A percentile compares a stretch with the other conserved stretches of the same genome.
These are phyloP conservation scores for Monosporozyma yasuniensis DNA, from an alignment of 805 yeast species.

Conservation along the genomic window DNA sequence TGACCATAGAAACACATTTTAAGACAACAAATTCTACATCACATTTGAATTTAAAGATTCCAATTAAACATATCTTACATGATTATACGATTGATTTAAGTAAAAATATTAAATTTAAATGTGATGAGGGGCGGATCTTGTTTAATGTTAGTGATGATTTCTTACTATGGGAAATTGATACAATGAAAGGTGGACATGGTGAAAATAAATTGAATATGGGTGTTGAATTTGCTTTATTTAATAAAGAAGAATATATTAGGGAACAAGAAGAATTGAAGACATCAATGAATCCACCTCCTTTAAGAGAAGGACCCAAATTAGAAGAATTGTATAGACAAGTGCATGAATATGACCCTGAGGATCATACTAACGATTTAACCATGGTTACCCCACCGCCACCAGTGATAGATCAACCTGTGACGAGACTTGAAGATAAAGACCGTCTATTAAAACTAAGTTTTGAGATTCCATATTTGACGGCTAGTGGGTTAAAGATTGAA, in stretches of 20 bases:
- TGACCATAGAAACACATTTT: conserved; percentile 27
- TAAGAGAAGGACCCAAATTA: conserved; percentile 27
- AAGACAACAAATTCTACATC: conserved; percentile 31
- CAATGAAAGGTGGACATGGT: conserved; percentile 49
- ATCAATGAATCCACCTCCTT: conserved; percentile 33
- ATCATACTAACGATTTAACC: background rate
- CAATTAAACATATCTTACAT: conserved; percentile 26
- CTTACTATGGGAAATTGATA: conserved; percentile 63
- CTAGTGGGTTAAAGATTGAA: conserved; percentile 58
- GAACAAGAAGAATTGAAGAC: conserved; percentile 19
- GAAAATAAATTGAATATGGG: conserved; percentile 42
- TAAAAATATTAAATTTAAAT: conserved; percentile 54
- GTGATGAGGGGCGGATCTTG: conserved; percentile 61
- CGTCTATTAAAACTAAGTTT: conserved; percentile 42
- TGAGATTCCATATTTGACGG: conserved; percentile 54
- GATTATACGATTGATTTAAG: conserved; percentile 37
- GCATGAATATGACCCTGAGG: conserved; percentile 13
- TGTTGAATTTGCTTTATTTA: conserved; percentile 39
- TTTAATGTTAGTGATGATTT: conserved; percentile 64
- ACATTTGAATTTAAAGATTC: conserved; percentile 24
- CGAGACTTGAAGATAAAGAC: background rate
- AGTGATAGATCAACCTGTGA: background rate
- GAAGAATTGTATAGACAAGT: conserved; percentile 28
- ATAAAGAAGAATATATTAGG: conserved; percentile 19
- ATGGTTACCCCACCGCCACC: background rate